Conservation (phyloP, 1,284 basidiomycete species). For the Papiliotrema nemorosa region DNA sequence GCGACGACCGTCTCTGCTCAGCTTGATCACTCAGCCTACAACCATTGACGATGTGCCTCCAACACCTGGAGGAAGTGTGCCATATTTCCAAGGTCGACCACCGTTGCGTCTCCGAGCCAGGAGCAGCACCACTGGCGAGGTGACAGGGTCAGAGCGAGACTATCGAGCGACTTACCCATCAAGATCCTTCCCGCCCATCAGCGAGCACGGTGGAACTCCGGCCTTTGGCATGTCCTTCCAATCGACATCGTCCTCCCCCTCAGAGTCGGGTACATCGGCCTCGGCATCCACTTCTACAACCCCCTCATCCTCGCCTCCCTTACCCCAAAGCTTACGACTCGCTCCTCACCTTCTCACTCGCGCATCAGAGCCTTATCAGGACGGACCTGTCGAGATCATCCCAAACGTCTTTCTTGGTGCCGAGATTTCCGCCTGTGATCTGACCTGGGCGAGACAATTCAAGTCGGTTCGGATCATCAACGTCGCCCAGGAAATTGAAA, state of each 20-base stretch:
- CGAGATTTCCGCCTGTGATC: slow-evolving; percentile 75
- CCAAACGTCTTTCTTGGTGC: slow-evolving; percentile 90
- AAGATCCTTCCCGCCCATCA: slow-evolving; percentile 21
- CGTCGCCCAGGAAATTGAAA: slow-evolving; percentile 88
- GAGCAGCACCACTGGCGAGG: slow-evolving; percentile 26
- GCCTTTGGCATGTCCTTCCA: slow-evolving; percentile 3
- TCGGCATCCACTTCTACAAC: slow-evolving; percentile 15
- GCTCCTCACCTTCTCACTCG: neutral
- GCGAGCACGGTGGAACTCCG: slow-evolving; percentile 13
- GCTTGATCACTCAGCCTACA: slow-evolving; percentile 35
- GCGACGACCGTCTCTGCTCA: slow-evolving; percentile 35
- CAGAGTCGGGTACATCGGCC: slow-evolving; percentile 8
- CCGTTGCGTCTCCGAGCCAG: slow-evolving; percentile 22
- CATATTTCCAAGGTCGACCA: slow-evolving; percentile 15
- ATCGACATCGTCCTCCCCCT: slow-evolving; percentile 9
- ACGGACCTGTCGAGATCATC: slow-evolving; percentile 83
- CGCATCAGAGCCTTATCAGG: slow-evolving; percentile 60
- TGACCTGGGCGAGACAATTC: slow-evolving; percentile 20
- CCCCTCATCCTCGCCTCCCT: slow-evolving; percentile 24
- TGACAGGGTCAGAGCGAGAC: slow-evolving; percentile 8
- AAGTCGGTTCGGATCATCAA: slow-evolving; percentile 61
- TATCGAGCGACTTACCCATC: slow-evolving; percentile 17
- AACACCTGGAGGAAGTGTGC: slow-evolving; percentile 21
- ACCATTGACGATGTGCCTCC: slow-evolving; percentile 21
- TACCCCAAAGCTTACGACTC: slow-evolving; percentile 4